A percentile compares a stretch with the other conserved stretches of the same genome.
Evolutionary conservation across 139 green algal genomes (phyloP).

Genomic region (Ettlia oleoabundans): DNA sequence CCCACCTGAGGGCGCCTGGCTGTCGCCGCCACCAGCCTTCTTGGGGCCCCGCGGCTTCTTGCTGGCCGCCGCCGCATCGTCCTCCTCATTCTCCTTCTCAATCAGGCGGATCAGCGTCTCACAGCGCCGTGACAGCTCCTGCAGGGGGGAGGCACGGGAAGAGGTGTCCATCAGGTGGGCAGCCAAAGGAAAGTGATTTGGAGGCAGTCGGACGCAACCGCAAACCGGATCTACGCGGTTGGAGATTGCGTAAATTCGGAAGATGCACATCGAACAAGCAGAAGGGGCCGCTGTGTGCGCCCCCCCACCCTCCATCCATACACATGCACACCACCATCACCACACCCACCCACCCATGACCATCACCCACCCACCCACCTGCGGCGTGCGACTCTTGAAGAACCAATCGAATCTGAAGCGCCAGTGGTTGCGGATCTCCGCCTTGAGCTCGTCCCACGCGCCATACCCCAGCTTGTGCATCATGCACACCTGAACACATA

Average conservation of each 20-base stretch:
- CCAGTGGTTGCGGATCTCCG: constrained; percentile 89
- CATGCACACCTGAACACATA: constrained; percentile 89
- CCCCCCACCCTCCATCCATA: too few species aligned
- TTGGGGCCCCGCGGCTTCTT: constrained; percentile 39
- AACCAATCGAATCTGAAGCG: constrained; percentile 99
- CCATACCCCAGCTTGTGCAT: constrained; percentile 97
- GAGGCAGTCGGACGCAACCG: too few species aligned
- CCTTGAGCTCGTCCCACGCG: constrained; percentile 98
- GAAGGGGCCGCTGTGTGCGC: too few species aligned
- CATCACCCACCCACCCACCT: constrained; percentile 28
- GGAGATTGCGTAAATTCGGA: too few species aligned
- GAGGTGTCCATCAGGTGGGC: too few species aligned
- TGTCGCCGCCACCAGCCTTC: constrained; percentile 32
- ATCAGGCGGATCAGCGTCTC: constrained; percentile 98
- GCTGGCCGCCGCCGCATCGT: constrained; percentile 32
- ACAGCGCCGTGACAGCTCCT: constrained; percentile 81
- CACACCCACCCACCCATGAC: neutral
- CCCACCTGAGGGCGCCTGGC: constrained; percentile 25
- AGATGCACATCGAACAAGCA: too few species aligned
- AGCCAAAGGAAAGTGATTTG: too few species aligned
- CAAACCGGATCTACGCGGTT: too few species aligned
- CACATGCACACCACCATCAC: neutral
- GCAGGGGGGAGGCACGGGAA: constrained; percentile 2
- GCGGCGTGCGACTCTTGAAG: constrained; percentile 95
- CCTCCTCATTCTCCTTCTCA: constrained; percentile 91